Evolutionary conservation across 192 early-diverging fungal genomes (phyloP).

Genomic region (Umbelopsis sp.): DNA sequence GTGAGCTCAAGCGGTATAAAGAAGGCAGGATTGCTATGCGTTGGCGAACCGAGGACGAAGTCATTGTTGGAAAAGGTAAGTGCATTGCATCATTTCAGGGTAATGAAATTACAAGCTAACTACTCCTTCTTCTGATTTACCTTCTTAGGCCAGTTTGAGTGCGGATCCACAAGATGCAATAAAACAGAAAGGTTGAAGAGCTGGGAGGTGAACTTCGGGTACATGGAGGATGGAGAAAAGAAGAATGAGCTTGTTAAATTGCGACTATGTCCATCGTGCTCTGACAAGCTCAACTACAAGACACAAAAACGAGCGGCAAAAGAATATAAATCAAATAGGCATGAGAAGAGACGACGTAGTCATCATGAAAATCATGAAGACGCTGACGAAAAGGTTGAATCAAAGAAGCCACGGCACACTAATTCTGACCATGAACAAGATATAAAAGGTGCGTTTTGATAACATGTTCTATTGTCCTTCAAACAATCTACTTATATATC

Average conservation of each 20-base stretch:
- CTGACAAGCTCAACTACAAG: constrained; percentile 73
- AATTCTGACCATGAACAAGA: neutral
- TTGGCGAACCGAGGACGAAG: constrained; percentile 73
- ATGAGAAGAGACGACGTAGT: constrained; percentile 4
- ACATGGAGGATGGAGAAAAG: constrained; percentile 68
- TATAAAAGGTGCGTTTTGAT: neutral
- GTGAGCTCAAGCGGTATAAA: constrained; percentile 72
- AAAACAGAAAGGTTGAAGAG: constrained; percentile 52
- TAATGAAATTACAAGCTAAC: neutral
- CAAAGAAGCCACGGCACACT: neutral
- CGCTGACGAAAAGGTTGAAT: neutral
- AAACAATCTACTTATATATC: neutral
- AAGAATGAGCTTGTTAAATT: constrained; percentile 86
- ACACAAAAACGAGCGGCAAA: constrained; percentile 51
- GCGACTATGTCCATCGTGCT: constrained; percentile 70
- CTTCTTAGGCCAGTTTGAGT: constrained; percentile 67
- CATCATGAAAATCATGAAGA: neutral
- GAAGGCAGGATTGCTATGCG: constrained; percentile 69
- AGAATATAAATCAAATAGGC: constrained; percentile 23
- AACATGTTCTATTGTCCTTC: neutral
- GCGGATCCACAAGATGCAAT: constrained; percentile 62
- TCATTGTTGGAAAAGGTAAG: constrained; percentile 65
- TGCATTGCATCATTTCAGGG: neutral
- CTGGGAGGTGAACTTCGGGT: constrained; percentile 90
- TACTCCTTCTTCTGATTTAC: neutral